Conservation (phyloP, 2,329 filamentous ascomycete genomes). For the Thielaviopsis musarum region DNA sequence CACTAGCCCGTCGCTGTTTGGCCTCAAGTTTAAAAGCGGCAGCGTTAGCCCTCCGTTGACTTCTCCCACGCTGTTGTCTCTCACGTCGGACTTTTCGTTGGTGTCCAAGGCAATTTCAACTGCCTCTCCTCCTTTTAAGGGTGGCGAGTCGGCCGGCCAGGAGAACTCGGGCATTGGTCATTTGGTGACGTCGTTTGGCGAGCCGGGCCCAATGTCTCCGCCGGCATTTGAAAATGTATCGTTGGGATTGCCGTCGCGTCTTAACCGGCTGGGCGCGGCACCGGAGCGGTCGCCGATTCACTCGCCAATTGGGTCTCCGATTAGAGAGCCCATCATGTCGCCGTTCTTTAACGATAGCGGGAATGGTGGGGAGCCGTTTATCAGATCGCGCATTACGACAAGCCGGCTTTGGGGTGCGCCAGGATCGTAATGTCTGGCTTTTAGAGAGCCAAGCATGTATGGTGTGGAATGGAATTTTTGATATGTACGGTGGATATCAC, state of each 20-base stretch:
- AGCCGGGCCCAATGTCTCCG: background rate
- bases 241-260: background rate
- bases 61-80: constrained; percentile 2
- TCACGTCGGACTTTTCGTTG: background rate
- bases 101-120: background rate
- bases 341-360: constrained; percentile 3
- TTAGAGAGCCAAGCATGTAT: background rate
- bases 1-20: constrained; percentile 5
- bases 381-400: constrained; percentile 7
- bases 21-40: background rate
- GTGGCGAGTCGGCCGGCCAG: background rate
- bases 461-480: background rate
- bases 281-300: constrained; percentile 11
- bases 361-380: background rate
- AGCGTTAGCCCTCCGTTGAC: constrained; percentile 3
- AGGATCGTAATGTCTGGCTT: background rate
- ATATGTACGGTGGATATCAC: background rate
- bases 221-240: background rate
- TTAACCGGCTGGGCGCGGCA: constrained; percentile 2
- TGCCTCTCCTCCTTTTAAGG: background rate
- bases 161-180: background rate
- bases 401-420: constrained; percentile 8
- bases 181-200: background rate
- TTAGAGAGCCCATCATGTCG: background rate
- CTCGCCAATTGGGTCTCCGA: constrained; percentile 10